Percentiles rank a stretch among this genome's conserved stretches.
These are phyloP conservation scores for Candida xiaguanensis DNA, from an alignment of 805 yeast species.

Conservation along the genomic window DNA sequence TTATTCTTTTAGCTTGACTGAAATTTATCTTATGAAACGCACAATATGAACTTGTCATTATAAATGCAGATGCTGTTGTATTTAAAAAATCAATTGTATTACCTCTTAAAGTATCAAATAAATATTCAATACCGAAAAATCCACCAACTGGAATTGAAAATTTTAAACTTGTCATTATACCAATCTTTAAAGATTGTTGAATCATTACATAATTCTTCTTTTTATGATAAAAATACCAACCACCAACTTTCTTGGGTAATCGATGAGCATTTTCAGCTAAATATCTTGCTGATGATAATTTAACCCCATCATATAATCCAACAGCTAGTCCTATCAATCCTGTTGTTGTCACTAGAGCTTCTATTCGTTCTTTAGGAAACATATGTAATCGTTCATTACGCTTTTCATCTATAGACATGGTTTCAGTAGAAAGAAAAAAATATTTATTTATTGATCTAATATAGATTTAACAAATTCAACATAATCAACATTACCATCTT, in stretches of 20 bases:
- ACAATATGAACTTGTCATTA: slow-evolving; percentile 53
- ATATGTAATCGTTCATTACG: slow-evolving; percentile 47
- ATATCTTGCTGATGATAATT: slow-evolving; percentile 51
- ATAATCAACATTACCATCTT: slow-evolving; percentile 93
- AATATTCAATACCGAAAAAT: slow-evolving; percentile 60
- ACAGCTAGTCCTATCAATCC: slow-evolving; percentile 42
- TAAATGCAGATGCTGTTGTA: slow-evolving; percentile 55
- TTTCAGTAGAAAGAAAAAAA: background rate
- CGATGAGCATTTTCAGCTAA: slow-evolving; percentile 82
- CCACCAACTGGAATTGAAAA: slow-evolving; percentile 43
- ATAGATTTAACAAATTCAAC: slow-evolving; percentile 92
- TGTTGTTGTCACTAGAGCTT: slow-evolving; percentile 33
- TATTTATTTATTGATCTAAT: slow-evolving; percentile 64
- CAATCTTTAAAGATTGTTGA: slow-evolving; percentile 49
- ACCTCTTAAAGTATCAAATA: slow-evolving; percentile 46
- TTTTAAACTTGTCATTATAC: slow-evolving; percentile 34
- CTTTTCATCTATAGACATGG: background rate
- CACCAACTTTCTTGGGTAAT: slow-evolving; percentile 70
- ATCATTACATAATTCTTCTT: slow-evolving; percentile 74
- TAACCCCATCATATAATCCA: slow-evolving; percentile 62
- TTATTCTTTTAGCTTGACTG: slow-evolving; percentile 39
- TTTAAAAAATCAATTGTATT: slow-evolving; percentile 58
- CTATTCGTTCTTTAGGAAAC: slow-evolving; percentile 43
- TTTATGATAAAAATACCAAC: slow-evolving; percentile 87
- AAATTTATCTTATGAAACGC: slow-evolving; percentile 38